Evolutionary conservation across 2,329 filamentous ascomycete species (phyloP).

Genomic region (Neofusicoccum umdonicola): DNA sequence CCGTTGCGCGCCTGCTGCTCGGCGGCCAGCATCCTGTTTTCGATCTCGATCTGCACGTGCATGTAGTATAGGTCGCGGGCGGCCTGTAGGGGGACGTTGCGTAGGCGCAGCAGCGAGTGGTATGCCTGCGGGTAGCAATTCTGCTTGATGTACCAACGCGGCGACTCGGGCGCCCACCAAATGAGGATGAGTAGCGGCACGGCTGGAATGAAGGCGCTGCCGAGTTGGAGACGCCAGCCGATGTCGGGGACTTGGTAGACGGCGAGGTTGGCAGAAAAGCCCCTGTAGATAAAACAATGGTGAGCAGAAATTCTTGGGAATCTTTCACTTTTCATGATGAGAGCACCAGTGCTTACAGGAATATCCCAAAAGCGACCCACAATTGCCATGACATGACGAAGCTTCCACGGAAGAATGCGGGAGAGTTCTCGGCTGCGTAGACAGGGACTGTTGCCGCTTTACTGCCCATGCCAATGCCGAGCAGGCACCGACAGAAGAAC

Average conservation of each 20-base stretch:
- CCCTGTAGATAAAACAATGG: slow-evolving; percentile 21
- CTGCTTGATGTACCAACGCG: slow-evolving; percentile 28
- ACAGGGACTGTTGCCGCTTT: slow-evolving; percentile 75
- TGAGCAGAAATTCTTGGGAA: neutral
- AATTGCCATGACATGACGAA: slow-evolving; percentile 83
- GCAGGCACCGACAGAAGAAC: slow-evolving; percentile 66
- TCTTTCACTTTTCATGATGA: neutral
- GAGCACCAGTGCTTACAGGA: neutral
- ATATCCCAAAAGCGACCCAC: slow-evolving; percentile 19
- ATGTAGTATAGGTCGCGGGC: slow-evolving; percentile 55
- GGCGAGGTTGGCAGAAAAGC: slow-evolving; percentile 25
- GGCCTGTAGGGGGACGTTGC: slow-evolving; percentile 51
- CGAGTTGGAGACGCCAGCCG: slow-evolving; percentile 30
- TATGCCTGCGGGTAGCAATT: slow-evolving; percentile 24
- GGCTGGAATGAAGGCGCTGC: slow-evolving; percentile 26
- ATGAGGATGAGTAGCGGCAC: slow-evolving; percentile 27
- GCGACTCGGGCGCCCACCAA: slow-evolving; percentile 27
- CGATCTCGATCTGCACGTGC: slow-evolving; percentile 31
- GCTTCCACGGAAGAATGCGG: slow-evolving; percentile 67
- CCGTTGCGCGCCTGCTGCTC: slow-evolving; percentile 25
- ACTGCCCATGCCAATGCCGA: slow-evolving; percentile 77
- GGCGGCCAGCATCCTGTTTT: slow-evolving; percentile 32
- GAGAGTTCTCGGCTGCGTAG: slow-evolving; percentile 72
- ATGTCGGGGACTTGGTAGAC: slow-evolving; percentile 26
- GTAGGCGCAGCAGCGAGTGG: slow-evolving; percentile 51